phyloP scores from a whole-genome alignment of 352 stramenopile species.

The Globisporangium ultimum region DNA sequence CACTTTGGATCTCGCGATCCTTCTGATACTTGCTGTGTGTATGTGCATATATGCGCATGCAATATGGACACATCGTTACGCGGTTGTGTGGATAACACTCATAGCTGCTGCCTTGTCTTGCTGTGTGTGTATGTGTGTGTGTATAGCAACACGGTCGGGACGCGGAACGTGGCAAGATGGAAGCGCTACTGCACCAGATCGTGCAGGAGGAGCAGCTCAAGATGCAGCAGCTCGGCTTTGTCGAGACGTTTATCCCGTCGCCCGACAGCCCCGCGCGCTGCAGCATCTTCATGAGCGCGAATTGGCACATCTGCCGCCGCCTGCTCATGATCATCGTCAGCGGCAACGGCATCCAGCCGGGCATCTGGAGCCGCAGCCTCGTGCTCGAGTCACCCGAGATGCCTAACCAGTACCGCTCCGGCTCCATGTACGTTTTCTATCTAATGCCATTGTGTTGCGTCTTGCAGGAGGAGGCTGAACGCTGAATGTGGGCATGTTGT shows the following conservation, averaged over 20 bases:
- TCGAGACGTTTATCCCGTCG: conserved; percentile 78
- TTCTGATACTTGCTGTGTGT: not conserved
- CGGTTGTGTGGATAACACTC: too few species aligned
- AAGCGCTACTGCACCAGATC: conserved; percentile 79
- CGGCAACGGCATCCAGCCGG: conserved; percentile 81
- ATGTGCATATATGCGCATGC: not conserved
- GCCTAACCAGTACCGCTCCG: conserved; percentile 76
- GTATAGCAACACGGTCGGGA: conserved; percentile 12
- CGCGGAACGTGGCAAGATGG: conserved; percentile 63
- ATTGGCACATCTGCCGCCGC: conserved; percentile 78
- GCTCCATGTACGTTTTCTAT: conserved; percentile 50
- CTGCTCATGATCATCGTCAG: conserved; percentile 77
- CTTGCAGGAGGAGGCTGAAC: too few species aligned
- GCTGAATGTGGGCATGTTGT: not conserved
- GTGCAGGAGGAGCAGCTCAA: conserved; percentile 84
- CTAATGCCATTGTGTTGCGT: not conserved
- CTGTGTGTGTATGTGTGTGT: not conserved
- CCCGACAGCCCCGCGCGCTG: conserved; percentile 59
- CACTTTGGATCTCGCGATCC: not conserved
- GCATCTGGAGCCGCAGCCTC: conserved; percentile 83
- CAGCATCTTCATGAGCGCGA: conserved; percentile 80
- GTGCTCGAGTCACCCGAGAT: conserved; percentile 69
- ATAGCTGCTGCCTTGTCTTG: not conserved
- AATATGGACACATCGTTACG: not conserved
- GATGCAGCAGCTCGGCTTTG: conserved; percentile 81